Conservation (phyloP, 2,329 filamentous ascomycete genomes). For the Penicillium capsulatum region DNA sequence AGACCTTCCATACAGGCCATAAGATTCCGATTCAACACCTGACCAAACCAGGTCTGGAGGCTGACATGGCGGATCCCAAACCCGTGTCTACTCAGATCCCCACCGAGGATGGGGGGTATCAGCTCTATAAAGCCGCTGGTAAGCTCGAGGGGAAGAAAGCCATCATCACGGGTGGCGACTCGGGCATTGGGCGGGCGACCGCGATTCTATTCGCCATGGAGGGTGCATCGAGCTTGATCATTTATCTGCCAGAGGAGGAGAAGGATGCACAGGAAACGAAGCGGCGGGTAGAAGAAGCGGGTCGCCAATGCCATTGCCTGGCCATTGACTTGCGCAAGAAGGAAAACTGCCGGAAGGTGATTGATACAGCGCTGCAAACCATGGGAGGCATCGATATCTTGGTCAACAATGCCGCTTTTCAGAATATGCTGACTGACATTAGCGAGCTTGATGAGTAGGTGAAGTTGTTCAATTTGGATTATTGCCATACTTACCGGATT, state of each 20-base stretch:
- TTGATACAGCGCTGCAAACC: slow-evolving; percentile 61
- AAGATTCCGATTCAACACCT: slow-evolving; percentile 52
- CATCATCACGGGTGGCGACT: slow-evolving; percentile 76
- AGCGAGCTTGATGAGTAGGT: slow-evolving; percentile 64
- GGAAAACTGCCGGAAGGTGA: slow-evolving; percentile 65
- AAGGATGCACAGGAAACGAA: slow-evolving; percentile 72
- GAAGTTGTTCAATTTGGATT: background rate
- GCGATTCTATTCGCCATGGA: slow-evolving; percentile 78
- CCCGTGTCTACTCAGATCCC: slow-evolving; percentile 64
- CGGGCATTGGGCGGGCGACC: slow-evolving; percentile 70
- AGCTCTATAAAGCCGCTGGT: slow-evolving; percentile 68
- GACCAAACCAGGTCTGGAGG: slow-evolving; percentile 51
- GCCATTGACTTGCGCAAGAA: slow-evolving; percentile 61
- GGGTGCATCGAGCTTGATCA: slow-evolving; percentile 68
- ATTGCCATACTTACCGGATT: background rate
- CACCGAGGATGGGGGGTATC: slow-evolving; percentile 61
- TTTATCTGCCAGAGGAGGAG: slow-evolving; percentile 71
- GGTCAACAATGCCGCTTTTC: slow-evolving; percentile 66
- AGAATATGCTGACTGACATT: slow-evolving; percentile 71
- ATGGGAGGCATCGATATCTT: slow-evolving; percentile 68
- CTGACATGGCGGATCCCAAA: slow-evolving; percentile 53
- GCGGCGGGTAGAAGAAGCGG: slow-evolving; percentile 62
- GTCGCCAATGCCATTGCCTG: slow-evolving; percentile 61
- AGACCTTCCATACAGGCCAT: slow-evolving; percentile 40
- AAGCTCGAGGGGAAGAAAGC: slow-evolving; percentile 73